Evolutionary conservation across 768 basidiomycete species (phyloP), one percentile per base, ranked within the genome.

Genomic region (Panellus pusillus): DNA sequence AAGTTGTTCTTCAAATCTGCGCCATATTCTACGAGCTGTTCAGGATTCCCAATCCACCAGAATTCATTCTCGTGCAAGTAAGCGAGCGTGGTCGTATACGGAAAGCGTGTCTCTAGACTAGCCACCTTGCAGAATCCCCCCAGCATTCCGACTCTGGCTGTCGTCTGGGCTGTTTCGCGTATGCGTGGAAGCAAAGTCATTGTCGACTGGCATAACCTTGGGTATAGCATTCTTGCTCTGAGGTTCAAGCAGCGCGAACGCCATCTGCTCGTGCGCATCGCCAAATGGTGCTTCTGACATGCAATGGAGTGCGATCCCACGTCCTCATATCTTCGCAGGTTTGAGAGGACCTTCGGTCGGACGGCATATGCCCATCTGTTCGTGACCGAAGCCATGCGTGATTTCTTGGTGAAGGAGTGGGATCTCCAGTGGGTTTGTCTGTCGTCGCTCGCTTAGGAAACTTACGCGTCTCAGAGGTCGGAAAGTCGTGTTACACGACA

Each of bases 201-300:
- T 55, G 94, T 99, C 50, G 97, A 99, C 72, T 99, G 97, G 97
- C 97, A 99, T 68, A 99, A 99, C 68, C 81, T 96, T 20, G 97
- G 97, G 15, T 94, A 93, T 67, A 96, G 86, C 58, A 93, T 98
- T 42, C 81, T 99, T 44, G 89, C 88, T 1, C 70, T 99, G 59
- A 29, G 51, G 28, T 60, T 60, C 27, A 87, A 84, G 62, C 72
- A 94, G n/a, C 90, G 93, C 0, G 54, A 74, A 1, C 66, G 69
- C 0, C 90, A 93, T 66, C 68, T 76, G 0, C 77, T 95, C 56
- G 92, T 96, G 37, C 78, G 69, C 58, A 65, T 96, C 18, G 88
- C 92, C 0, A 83, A 81, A 71, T 79, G 80, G 96, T 96, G 60
- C n/a, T 70, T 6, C 20, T 32, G 28, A 27, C 12, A n/a, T 15